A percentile compares a stretch with the other conserved stretches of the same genome.
phyloP scores from a whole-genome alignment of 2,329 filamentous ascomycete species.

The Ophiocordyceps camponoti-saundersi region DNA sequence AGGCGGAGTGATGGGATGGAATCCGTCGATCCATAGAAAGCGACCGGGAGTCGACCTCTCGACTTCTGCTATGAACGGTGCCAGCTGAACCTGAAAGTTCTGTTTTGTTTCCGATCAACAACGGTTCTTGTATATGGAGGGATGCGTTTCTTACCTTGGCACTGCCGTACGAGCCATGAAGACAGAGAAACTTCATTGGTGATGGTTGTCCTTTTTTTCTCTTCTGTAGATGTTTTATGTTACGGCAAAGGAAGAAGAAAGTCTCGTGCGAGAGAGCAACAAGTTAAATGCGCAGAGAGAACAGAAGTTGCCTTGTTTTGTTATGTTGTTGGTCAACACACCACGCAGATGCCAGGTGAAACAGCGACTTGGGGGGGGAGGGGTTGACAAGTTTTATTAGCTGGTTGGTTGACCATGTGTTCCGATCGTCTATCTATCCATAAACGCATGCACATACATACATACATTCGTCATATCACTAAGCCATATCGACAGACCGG shows the following conservation, averaged over 20 bases:
- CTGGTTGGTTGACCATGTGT: too few species aligned
- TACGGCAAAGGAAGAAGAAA: background rate
- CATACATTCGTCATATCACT: too few species aligned
- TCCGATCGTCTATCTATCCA: too few species aligned
- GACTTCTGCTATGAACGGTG: constrained; percentile 10
- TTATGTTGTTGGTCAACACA: background rate
- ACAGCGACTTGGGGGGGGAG: background rate
- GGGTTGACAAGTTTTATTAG: too few species aligned
- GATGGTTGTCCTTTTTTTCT: background rate
- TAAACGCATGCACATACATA: too few species aligned
- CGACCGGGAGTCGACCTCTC: constrained; percentile 4
- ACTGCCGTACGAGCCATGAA: constrained; percentile 41
- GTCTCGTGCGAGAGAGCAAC: background rate
- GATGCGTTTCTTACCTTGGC: constrained; percentile 22
- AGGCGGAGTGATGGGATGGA: constrained; percentile 30
- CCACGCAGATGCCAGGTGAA: background rate
- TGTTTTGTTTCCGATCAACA: constrained; percentile 7
- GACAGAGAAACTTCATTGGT: constrained; percentile 36
- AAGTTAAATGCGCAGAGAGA: background rate
- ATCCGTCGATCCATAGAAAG: constrained; percentile 35
- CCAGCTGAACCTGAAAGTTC: constrained; percentile 39
- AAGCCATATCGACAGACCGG: too few species aligned
- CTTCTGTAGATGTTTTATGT: too few species aligned
- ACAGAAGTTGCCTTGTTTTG: too few species aligned
- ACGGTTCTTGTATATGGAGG: background rate